Conservation (phyloP, 768 basidiomycete species). For the Boletus huronensis region DNA sequence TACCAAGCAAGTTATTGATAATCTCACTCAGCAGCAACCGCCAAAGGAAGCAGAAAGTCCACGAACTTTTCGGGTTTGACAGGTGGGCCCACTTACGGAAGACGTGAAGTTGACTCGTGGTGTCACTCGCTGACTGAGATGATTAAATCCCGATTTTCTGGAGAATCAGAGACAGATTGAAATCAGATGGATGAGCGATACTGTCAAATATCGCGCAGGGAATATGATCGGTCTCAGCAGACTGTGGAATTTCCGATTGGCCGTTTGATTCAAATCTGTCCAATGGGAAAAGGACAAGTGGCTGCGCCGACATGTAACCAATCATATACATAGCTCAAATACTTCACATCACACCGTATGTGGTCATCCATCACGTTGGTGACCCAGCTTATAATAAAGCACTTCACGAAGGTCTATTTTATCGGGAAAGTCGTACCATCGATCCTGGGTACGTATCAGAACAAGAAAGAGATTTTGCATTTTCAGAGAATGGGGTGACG, state of each 20-base stretch:
- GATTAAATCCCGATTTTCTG: not conserved
- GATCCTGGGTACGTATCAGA: too few relatives aligned
- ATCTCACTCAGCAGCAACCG: not conserved
- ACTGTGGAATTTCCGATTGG: not conserved
- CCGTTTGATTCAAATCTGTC: not conserved
- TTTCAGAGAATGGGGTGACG: not conserved
- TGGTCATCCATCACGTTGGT: too few relatives aligned
- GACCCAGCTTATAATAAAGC: not conserved
- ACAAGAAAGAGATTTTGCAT: not conserved
- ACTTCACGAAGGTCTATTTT: too few relatives aligned
- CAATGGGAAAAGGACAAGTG: not conserved
- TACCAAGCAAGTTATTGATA: not conserved
- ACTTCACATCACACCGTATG: not conserved
- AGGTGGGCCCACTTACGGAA: not conserved
- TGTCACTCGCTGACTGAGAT: constrained; percentile 1
- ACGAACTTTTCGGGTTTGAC: too few relatives aligned
- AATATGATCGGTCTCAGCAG: not conserved
- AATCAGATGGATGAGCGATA: not conserved
- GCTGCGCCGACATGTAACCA: not conserved
- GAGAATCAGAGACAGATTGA: not conserved
- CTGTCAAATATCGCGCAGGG: not conserved
- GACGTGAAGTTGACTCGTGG: not conserved
- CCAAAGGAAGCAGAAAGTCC: too few relatives aligned
- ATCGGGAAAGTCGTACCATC: too few relatives aligned
- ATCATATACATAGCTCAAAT: not conserved